Conservation (phyloP, 805 yeast species). For the Barnettozyma pratensis region DNA sequence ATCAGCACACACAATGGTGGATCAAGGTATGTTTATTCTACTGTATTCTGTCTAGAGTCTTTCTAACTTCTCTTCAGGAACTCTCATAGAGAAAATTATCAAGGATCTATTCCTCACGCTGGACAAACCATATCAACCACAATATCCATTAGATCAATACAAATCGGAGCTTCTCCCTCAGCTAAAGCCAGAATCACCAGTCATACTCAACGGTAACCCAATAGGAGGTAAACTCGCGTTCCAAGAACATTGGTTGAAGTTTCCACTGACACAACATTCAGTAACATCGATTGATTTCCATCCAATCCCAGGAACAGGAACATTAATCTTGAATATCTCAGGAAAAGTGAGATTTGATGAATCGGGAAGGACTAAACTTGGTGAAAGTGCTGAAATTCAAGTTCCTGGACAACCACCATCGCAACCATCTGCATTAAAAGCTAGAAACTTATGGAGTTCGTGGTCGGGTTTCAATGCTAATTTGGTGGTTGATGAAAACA, state of each 20-base stretch:
- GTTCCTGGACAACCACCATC: conserved; percentile 8
- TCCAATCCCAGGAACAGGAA: conserved; percentile 59
- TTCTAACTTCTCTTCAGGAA: conserved; percentile 5
- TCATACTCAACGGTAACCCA: conserved; percentile 57
- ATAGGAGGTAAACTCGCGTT: conserved; percentile 45
- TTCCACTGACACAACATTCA: conserved; percentile 57
- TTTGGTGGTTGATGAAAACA: conserved; percentile 52
- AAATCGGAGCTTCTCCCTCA: conserved; percentile 34
- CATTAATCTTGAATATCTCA: conserved; percentile 43
- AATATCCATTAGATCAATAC: conserved; percentile 16
- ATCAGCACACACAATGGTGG: conserved; percentile 3
- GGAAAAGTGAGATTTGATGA: conserved; percentile 73
- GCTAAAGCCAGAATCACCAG: conserved; percentile 45
- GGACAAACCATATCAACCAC: conserved; percentile 18
- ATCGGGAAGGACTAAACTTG: conserved; percentile 60
- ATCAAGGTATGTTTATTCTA: conserved; percentile 6
- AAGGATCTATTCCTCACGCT: conserved; percentile 23
- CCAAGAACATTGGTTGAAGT: conserved; percentile 52
- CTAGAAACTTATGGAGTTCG: conserved; percentile 60
- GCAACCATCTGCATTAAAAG: conserved; percentile 6
- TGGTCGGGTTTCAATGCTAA: conserved; percentile 65
- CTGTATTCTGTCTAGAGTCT: neutral
- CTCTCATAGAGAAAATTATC: conserved; percentile 17
- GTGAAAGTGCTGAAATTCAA: conserved; percentile 55
- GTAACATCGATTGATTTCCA: conserved; percentile 64